phyloP scores from a whole-genome alignment of 2,329 filamentous ascomycete species.

The Penicillium sp. region DNA sequence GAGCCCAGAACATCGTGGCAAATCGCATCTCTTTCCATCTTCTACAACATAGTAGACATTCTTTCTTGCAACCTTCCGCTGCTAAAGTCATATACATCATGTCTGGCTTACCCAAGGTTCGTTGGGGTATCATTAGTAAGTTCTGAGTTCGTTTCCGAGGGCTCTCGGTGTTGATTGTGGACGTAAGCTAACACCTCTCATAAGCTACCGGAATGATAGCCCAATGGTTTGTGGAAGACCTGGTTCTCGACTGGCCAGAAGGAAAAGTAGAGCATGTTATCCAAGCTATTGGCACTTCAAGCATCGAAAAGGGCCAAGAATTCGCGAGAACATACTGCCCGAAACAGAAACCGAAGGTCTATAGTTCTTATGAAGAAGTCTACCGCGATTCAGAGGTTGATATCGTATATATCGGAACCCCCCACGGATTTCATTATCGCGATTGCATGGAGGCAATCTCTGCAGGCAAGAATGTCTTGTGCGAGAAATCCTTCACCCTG shows the following conservation, averaged over 20 bases:
- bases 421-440: conserved; percentile 39
- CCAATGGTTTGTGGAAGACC: not conserved
- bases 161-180: not conserved
- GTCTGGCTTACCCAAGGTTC: not conserved
- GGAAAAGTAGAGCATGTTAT: not conserved
- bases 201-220: conserved; percentile 2
- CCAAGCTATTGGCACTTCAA: not conserved
- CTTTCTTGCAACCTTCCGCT: not conserved
- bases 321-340: not conserved
- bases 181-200: not conserved
- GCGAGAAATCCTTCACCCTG: conserved; percentile 30
- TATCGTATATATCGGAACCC: conserved; percentile 52
- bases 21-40: not conserved
- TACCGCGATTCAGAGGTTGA: conserved; percentile 37
- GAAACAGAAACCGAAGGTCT: not conserved
- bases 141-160: not conserved
- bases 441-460: conserved; percentile 42
- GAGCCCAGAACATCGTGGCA: not conserved
- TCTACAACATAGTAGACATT: not conserved
- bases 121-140: not conserved
- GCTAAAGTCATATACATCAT: not conserved
- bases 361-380: conserved; percentile 7
- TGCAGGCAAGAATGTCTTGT: conserved; percentile 29
- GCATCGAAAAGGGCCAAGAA: not conserved
- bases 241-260: not conserved